These are phyloP conservation scores for Suaeda aralocaspica DNA, from an alignment of 148 eudicot species.

Conservation along the genomic window DNA sequence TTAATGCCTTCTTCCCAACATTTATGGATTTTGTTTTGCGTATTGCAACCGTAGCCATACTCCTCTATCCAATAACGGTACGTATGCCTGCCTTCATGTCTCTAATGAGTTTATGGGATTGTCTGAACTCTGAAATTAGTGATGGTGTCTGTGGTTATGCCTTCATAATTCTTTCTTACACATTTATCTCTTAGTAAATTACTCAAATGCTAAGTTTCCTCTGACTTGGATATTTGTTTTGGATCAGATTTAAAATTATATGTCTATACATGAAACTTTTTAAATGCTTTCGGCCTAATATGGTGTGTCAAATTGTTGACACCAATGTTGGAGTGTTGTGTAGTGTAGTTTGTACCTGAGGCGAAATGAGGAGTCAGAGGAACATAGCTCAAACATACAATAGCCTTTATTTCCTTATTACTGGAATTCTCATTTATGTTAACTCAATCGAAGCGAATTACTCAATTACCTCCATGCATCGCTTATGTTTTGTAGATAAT, in stretches of 20 bases:
- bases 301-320: neutral
- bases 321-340: neutral
- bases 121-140: neutral
- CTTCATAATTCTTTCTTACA: neutral
- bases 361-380: too few relatives aligned
- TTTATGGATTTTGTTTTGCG: conserved; percentile 19
- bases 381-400: too few relatives aligned
- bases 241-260: neutral
- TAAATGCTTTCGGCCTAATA: neutral
- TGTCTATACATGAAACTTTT: neutral
- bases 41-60: neutral
- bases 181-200: neutral
- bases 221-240: neutral
- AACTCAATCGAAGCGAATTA: too few relatives aligned
- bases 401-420: too few relatives aligned
- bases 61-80: neutral
- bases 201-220: neutral
- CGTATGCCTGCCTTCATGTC: neutral
- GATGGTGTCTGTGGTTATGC: neutral
- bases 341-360: too few relatives aligned
- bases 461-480: too few relatives aligned
- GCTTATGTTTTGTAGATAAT: neutral
- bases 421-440: too few relatives aligned
- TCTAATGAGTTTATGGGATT: too few relatives aligned
- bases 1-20: conserved; percentile 45